Base-by-base conservation (phyloP, 805 yeast genomes). In the Candida vartiovaarae region DNA sequence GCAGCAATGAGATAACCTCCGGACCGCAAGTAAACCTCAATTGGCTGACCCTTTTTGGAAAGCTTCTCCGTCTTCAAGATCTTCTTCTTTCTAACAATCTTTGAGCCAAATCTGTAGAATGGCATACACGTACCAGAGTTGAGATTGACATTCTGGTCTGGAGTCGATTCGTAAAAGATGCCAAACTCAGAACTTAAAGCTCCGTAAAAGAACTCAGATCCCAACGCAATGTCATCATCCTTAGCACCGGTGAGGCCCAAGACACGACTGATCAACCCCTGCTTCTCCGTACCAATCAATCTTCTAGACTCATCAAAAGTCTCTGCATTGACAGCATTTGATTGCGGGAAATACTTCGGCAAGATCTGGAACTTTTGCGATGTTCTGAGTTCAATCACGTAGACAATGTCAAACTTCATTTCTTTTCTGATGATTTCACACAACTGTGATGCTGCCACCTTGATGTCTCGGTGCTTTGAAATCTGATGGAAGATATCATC, bases 111-210 rank as follows among this genome's bases (percentile, higher is more conserved):
- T 43, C 72, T 64, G 54, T 59, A 70, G 49, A 79, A 74, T 1
- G 83, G 80, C 71, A 78, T 69, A 23, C 76, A 63, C 3, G 75
- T 47, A 0, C 84, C 85, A 29, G 71, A 62, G 39, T 64, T 72
- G 46, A 66, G 74, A 38, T 56, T 57, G 6, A 70, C 57, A 23
- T 41, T 50, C 7, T 43, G 30, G 2, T 45, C 29, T 2, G 36
- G 63, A 2, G 59, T 50, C 38, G 66, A 61, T 31, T 59, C 62
- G 53, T 74, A 73, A 10, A 59, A 60, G 4, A 75, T 53, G 1
- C 85, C 85, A 61, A 70, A 71, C 40, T 76, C 80, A 2, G 81
- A 72, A 15, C 62, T 62, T 50, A 76, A 70, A 0, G 76, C 70
- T 31, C 63, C 61, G 40, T 64, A 66, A 55, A 75, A 77, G 36